phyloP scores from a whole-genome alignment of 2,329 filamentous ascomycete genomes.

The Ceratocystis variospora region DNA sequence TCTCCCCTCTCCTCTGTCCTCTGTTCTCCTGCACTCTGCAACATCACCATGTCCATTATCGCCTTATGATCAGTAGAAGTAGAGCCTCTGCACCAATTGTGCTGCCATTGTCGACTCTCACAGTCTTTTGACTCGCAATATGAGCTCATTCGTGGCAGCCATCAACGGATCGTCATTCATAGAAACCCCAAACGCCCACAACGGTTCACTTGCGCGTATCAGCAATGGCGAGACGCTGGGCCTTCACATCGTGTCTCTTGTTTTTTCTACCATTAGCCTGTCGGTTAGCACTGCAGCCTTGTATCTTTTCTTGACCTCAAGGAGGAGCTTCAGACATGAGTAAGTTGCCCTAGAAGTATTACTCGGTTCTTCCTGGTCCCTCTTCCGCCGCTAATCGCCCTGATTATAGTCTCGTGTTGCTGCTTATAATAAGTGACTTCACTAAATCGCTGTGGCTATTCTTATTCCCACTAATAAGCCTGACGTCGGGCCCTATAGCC shows the following conservation, averaged over 20 bases:
- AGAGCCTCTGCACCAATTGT: background rate
- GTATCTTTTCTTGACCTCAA: conserved; percentile 63
- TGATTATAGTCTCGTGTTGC: conserved; percentile 50
- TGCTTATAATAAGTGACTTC: conserved; percentile 59
- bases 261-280: conserved; percentile 40
- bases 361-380: background rate
- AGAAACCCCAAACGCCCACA: background rate
- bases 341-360: conserved; percentile 28
- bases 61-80: conserved; percentile 1
- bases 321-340: conserved; percentile 60
- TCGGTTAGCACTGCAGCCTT: conserved; percentile 41
- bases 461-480: conserved; percentile 46
- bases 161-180: background rate
- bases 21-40: background rate
- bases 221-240: conserved; percentile 19
- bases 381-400: background rate
- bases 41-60: background rate
- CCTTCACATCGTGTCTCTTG: conserved; percentile 27
- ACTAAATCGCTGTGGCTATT: conserved; percentile 57
- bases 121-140: background rate
- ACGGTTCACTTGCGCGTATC: background rate
- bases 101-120: no score
- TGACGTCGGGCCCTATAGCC: conserved; percentile 37
- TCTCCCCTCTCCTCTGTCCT: background rate
- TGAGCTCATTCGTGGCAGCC: background rate